These are phyloP conservation scores for Lactarius hatsudake DNA, from an alignment of 768 basidiomycete species.

Conservation along the genomic window DNA sequence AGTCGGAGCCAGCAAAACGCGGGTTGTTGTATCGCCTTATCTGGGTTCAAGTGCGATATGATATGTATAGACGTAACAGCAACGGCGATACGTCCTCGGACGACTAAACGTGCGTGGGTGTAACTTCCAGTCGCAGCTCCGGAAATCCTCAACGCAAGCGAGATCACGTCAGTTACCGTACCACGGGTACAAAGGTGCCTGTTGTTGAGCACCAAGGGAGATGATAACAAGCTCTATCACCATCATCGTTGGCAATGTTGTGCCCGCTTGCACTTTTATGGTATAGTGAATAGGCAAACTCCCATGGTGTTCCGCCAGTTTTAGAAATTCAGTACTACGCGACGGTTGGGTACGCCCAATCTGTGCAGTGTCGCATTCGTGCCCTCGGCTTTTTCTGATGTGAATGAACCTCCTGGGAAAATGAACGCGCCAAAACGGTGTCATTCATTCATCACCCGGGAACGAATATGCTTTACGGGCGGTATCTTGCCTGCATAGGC, in stretches of 20 bases:
- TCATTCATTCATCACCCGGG: not conserved
- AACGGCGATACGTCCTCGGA: not conserved
- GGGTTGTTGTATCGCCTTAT: not conserved
- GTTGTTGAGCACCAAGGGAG: not conserved
- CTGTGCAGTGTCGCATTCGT: not conserved
- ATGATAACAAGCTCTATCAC: not conserved
- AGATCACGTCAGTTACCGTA: not conserved
- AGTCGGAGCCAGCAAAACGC: not conserved
- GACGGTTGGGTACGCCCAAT: not conserved
- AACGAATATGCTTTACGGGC: not conserved
- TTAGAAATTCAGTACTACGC: not conserved
- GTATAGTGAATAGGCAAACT: not conserved
- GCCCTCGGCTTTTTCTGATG: not conserved
- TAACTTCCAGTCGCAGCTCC: not conserved
- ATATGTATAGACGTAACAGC: not conserved
- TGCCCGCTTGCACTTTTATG: conserved; percentile 8
- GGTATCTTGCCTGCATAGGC: not conserved
- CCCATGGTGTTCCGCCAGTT: not conserved
- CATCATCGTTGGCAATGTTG: not conserved
- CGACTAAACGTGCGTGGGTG: not conserved
- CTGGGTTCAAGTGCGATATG: not conserved
- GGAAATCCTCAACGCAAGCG: not conserved
- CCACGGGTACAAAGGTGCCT: not conserved
- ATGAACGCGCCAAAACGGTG: not conserved
- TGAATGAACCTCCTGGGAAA: not conserved